Evolutionary conservation across 495 filamentous ascomycete species (phyloP).

Genomic region (Aspergillus panamensis): DNA sequence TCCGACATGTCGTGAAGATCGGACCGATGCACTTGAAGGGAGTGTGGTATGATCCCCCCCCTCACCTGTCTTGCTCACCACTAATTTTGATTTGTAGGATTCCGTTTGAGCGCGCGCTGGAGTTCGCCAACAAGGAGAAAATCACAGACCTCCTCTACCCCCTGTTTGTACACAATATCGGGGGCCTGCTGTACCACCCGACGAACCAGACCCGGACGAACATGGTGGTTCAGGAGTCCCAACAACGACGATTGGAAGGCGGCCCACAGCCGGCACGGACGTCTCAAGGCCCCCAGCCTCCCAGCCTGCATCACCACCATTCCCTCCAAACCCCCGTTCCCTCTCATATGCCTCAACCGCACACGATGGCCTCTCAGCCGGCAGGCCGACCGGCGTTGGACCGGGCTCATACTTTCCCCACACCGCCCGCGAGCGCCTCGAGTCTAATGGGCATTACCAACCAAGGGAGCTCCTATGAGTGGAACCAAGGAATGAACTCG

Average conservation of each 20-base stretch:
- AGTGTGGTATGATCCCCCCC: constrained; percentile 71
- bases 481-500: constrained; percentile 63
- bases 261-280: constrained; percentile 34
- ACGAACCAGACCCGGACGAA: constrained; percentile 79
- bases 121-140: constrained; percentile 99
- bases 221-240: constrained; percentile 82
- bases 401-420: constrained; percentile 86
- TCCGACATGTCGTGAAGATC: constrained; percentile 96
- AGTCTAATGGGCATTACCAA: constrained; percentile 80
- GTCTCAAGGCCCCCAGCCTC: constrained; percentile 58
- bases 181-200: constrained; percentile 88
- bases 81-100: constrained; percentile 62
- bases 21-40: constrained; percentile 99
- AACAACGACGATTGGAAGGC: constrained; percentile 62
- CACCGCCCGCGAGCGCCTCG: constrained; percentile 87
- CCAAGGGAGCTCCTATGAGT: constrained; percentile 71
- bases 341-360: constrained; percentile 62
- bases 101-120: constrained; percentile 90
- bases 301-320: constrained; percentile 76
- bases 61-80: background rate
- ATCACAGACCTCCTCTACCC: constrained; percentile 95
- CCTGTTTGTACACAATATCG: constrained; percentile 96
- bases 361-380: constrained; percentile 74
- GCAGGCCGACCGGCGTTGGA: constrained; percentile 70
- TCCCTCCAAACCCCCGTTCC: constrained; percentile 68